Conservation (phyloP, 2,329 filamentous ascomycete genomes). For the Aotearoamyces nothofagi region DNA sequence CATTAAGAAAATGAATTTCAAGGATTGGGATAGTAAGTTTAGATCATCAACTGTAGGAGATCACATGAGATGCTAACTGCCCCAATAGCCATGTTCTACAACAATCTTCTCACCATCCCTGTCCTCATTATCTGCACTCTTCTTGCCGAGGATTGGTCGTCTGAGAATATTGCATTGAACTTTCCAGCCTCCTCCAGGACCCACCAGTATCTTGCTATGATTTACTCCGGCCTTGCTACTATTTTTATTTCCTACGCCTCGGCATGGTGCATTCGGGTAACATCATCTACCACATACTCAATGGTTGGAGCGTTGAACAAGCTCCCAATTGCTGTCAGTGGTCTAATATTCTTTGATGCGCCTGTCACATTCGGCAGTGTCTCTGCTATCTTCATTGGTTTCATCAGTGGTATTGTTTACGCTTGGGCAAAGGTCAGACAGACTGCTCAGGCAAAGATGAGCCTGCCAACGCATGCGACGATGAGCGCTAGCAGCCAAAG, state of each 20-base stretch:
- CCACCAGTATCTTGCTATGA: conserved; percentile 70
- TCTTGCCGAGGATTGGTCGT: conserved; percentile 83
- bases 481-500: conserved; percentile 89
- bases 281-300: conserved; percentile 93
- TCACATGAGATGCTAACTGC: neutral
- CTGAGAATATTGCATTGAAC: conserved; percentile 68
- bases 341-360: conserved; percentile 88
- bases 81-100: conserved; percentile 89
- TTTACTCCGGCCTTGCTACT: conserved; percentile 82
- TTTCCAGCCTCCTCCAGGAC: conserved; percentile 76
- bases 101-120: conserved; percentile 93
- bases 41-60: neutral
- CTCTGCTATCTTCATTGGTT: conserved; percentile 80
- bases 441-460: conserved; percentile 47
- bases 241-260: conserved; percentile 99
- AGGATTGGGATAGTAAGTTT: conserved; percentile 93
- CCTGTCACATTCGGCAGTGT: conserved; percentile 87
- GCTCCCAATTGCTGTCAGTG: conserved; percentile 84
- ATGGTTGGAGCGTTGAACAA: conserved; percentile 99
- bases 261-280: conserved; percentile 96
- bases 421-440: conserved; percentile 76
- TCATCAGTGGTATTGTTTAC: conserved; percentile 85
- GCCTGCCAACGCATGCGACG: conserved; percentile 52
- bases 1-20: conserved; percentile 99
- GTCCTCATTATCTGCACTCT: conserved; percentile 73